Base-by-base conservation (phyloP, 1,284 basidiomycete genomes). In the Heliocybe sulcata region DNA sequence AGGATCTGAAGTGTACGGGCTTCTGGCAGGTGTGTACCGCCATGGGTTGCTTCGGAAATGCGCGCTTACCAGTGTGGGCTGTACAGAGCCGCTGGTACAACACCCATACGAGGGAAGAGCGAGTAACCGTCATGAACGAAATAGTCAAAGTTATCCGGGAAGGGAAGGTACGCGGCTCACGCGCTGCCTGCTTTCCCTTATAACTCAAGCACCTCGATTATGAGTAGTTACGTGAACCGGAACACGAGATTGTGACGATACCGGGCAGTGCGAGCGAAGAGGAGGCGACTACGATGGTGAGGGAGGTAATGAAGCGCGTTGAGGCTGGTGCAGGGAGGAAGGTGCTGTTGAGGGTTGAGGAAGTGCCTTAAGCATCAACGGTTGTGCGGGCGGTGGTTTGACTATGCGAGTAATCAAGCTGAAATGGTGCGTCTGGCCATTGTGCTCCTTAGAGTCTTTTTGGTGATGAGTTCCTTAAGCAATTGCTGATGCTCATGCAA, bases 21-120 rank as follows among this genome's bases (percentile, higher is more conserved):
- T n/a, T 87, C 67, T 90, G 87, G 88, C 85, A 89, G 66, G 81
- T 74, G 55, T 75, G 38, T 42, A n/a, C n/a, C n/a, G n/a, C n/a
- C n/a, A n/a, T n/a, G n/a, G n/a, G n/a, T n/a, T n/a, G n/a, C n/a
- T n/a, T n/a, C n/a, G n/a, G n/a, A n/a, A n/a, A n/a, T n/a, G n/a
- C n/a, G n/a, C n/a, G n/a, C n/a, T n/a, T n/a, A n/a, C n/a, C n/a
- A n/a, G n/a, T n/a, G n/a, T n/a, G n/a, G n/a, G n/a, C n/a, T n/a
- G n/a, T 42, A 4, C n/a, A 42, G 38, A 42, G 38, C n/a, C 38
- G 77, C 42, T 94, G 92, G 92, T 87, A 87, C 57, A 52, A 70
- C 68, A 45, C 75, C 69, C 61, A 72, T 59, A 26, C 61, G 10
- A 59, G 72, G 29, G 72, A 78, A 53, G 72, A 75, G 45, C 66